Conservation (phyloP, 441 rosid species). For the Arabidopsis lyrata region DNA sequence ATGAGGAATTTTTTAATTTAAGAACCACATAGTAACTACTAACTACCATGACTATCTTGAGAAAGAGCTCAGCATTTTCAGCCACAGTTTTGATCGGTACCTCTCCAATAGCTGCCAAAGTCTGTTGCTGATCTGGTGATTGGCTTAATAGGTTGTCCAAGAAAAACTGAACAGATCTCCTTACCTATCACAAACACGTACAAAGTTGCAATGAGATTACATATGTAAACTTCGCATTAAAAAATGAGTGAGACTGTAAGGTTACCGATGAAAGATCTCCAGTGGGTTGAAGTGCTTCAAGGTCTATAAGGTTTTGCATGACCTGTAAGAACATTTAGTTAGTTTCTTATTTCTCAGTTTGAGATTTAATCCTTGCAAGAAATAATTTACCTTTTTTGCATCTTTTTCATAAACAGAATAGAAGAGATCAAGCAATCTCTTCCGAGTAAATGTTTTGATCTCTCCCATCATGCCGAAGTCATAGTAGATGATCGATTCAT, state of each 20-base stretch:
- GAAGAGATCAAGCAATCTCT: conserved; percentile 85
- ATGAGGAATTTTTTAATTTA: background rate
- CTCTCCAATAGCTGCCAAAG: conserved; percentile 92
- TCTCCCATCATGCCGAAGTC: conserved; percentile 99
- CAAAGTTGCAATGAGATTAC: conserved; percentile 7
- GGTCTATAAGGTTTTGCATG: conserved; percentile 78
- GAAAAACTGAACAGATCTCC: conserved; percentile 94
- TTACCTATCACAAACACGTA: conserved; percentile 63
- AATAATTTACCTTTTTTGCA: conserved; percentile 72
- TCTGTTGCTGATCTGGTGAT: conserved; percentile 85
- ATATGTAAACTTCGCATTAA: conserved; percentile 22
- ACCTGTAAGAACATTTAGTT: conserved; percentile 63
- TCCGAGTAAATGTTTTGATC: conserved; percentile 87
- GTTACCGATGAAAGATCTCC: conserved; percentile 92
- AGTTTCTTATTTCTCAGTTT: conserved; percentile 37
- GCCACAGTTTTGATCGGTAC: conserved; percentile 45
- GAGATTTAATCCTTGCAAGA: conserved; percentile 20
- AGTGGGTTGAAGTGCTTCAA: conserved; percentile 91
- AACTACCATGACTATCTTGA: conserved; percentile 2
- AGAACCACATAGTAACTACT: conserved; percentile 27
- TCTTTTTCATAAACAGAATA: conserved; percentile 92
- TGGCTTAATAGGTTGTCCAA: conserved; percentile 83
- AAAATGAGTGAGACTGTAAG: conserved; percentile 21
- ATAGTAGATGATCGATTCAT: conserved; percentile 83
- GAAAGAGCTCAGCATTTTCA: conserved; percentile 9